A percentile compares a stretch with the other conserved stretches of the same genome.
These are phyloP conservation scores for Neurospora sp. DNA, from an alignment of 495 filamentous ascomycete genomes.

Conservation along the genomic window DNA sequence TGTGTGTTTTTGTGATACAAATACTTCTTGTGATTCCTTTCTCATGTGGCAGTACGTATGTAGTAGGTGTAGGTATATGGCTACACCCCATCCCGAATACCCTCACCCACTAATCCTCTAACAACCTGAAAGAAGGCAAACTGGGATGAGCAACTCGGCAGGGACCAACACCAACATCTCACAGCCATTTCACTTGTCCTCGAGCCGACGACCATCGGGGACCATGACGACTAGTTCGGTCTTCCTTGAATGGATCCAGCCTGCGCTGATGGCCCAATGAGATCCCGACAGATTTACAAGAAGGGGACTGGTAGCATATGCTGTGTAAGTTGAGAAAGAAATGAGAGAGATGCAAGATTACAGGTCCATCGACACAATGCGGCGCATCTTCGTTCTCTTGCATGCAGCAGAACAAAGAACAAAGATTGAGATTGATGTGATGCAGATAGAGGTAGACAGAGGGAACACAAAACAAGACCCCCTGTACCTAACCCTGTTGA, in stretches of 20 bases:
- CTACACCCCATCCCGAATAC: background rate
- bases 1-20: background rate
- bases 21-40: background rate
- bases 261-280: background rate
- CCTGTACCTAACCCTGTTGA: background rate
- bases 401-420: background rate
- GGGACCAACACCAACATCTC: background rate
- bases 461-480: background rate
- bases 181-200: background rate
- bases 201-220: background rate
- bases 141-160: background rate
- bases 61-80: background rate
- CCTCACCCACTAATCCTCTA: background rate
- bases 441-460: background rate
- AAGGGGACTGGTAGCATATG: background rate
- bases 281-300: background rate
- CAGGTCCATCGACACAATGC: background rate
- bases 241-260: background rate
- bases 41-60: too few species aligned
- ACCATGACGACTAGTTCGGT: background rate
- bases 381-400: background rate
- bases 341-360: background rate
- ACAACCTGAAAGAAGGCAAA: background rate
- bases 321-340: background rate
- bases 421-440: background rate